phyloP scores from a whole-genome alignment of 2,329 filamentous ascomycete species.

The Fusarium setosum region DNA sequence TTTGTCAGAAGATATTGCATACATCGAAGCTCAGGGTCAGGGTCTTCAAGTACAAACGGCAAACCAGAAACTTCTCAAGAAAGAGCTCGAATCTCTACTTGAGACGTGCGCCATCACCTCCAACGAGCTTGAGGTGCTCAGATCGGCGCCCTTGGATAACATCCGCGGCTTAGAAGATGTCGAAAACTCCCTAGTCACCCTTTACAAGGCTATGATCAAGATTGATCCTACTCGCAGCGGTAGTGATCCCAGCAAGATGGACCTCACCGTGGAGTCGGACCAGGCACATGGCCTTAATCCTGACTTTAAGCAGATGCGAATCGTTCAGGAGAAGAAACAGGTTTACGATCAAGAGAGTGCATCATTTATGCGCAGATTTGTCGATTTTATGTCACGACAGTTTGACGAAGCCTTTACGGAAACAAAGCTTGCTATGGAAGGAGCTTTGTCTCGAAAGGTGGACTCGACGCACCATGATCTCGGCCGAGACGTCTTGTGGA shows the following conservation, averaged over 20 bases:
- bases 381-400: conserved; percentile 83
- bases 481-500: conserved; percentile 82
- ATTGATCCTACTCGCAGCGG: conserved; percentile 85
- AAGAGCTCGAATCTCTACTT: conserved; percentile 88
- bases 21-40: conserved; percentile 97
- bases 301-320: conserved; percentile 90
- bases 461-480: conserved; percentile 77
- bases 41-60: conserved; percentile 96
- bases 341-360: conserved; percentile 83
- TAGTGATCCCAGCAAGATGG: conserved; percentile 60
- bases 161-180: conserved; percentile 79
- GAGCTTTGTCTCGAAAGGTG: conserved; percentile 72
- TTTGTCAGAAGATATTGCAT: conserved; percentile 93
- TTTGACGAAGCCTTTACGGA: conserved; percentile 82
- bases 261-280: conserved; percentile 56
- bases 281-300: conserved; percentile 69
- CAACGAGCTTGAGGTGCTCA: conserved; percentile 78
- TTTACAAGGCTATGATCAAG: conserved; percentile 93
- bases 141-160: conserved; percentile 78
- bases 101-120: conserved; percentile 90
- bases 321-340: conserved; percentile 93
- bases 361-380: conserved; percentile 81
- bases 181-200: conserved; percentile 79
- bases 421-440: conserved; percentile 72
- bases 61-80: conserved; percentile 93